Evolutionary conservation across 768 basidiomycete species (phyloP), one percentile per base, ranked within the genome.

Genomic region (Gymnopilus junonius): DNA sequence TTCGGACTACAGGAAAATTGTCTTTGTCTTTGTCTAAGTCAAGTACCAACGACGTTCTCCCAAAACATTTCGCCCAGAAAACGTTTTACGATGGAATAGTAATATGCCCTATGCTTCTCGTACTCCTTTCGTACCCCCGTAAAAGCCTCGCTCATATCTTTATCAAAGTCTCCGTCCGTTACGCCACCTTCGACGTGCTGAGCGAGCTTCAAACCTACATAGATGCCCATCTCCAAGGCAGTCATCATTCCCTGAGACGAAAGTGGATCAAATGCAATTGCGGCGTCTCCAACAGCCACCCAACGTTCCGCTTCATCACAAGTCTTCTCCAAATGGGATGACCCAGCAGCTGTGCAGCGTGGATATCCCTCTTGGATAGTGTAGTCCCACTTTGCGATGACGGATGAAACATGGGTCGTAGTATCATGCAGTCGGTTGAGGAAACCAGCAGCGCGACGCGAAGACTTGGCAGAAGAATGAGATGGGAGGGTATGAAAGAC

Each of bases 241-340:
- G 77, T 78, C 54, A 78, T 76, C 65, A 79, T 78, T 17, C 78
- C 78, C 58, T 78, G 78, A 12, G 77, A 78, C 10, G 77, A 79
- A 8, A 79, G 72, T 8, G 78, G 78, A 59, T 79, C 78, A 61
- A 77, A 79, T 31, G 77, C 74, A 65, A 77, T 67, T 4, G 77
- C 77, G 15, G 78, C 76, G 62, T 79, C 76, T 2, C 77, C 77
- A n/a, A 78, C 76, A 27, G 77, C 73, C 45, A 67, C 66, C 75
- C 76, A 79, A 25, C 62, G 61, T 45, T 61, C 54, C 29, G 46
- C 66, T 23, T 58, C 57, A 31, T 65, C 61, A 42, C 70, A 70
- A 3, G 59, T 39, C 34, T 70, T 70, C 14, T 73, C 70, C 2
- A 76, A 70, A 39, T 53, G 55, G 2, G 73, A 72, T 17, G 73